phyloP scores from a whole-genome alignment of 1,284 basidiomycete species.

The Boletus semigastroideus region DNA sequence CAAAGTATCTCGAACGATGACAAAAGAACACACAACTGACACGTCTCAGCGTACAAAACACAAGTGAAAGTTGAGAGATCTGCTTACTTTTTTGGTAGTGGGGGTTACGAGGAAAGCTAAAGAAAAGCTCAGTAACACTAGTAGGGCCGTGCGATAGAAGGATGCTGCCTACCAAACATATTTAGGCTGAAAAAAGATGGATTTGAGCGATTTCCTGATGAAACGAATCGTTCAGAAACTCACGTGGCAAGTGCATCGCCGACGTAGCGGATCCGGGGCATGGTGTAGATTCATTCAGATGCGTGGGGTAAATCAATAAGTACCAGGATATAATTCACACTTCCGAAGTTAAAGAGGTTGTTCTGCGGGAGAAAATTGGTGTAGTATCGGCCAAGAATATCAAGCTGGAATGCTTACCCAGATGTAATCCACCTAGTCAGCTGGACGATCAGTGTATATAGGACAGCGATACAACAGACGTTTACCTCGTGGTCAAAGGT shows the following conservation, averaged over 20 bases:
- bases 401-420: conserved; percentile 12
- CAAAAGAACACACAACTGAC: conserved; percentile 12
- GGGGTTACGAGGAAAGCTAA: conserved; percentile 17
- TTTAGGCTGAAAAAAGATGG: conserved; percentile 13
- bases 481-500: conserved; percentile 12
- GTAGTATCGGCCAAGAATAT: not conserved
- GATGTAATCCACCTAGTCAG: conserved; percentile 13
- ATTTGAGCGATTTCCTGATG: not conserved
- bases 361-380: not conserved
- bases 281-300: not conserved
- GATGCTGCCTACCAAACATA: conserved; percentile 6
- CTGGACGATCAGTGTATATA: not conserved
- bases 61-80: not conserved
- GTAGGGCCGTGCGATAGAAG: not conserved
- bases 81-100: conserved; percentile 11
- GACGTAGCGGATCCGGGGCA: conserved; percentile 23
- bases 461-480: not conserved
- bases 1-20: too few relatives aligned
- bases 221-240: conserved; percentile 3
- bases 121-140: conserved; percentile 3
- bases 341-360: conserved; percentile 1
- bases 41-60: not conserved
- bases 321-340: conserved; percentile 18
- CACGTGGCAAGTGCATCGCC: conserved; percentile 20
- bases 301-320: not conserved